Percentiles rank a stretch among this genome's conserved stretches.
Evolutionary conservation across 2,329 filamentous ascomycete genomes (phyloP).

Genomic region (Aspergillus japonicus): DNA sequence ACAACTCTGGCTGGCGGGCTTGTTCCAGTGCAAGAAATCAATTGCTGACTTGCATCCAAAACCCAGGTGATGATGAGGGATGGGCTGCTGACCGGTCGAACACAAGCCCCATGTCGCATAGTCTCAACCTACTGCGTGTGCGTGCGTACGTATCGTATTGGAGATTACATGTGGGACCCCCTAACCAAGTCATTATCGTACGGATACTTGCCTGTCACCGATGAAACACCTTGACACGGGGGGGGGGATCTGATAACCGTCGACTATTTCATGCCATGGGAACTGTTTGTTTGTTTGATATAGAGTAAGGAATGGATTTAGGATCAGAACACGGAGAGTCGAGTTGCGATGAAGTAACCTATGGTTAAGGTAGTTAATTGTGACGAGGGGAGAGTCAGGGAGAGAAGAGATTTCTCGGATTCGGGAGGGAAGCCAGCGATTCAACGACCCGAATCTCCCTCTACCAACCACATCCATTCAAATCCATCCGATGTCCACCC

Average conservation of each 20-base stretch:
- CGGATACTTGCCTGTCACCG: constrained; percentile 3
- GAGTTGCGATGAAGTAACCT: background rate
- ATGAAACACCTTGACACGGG: background rate
- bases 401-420: constrained; percentile 11
- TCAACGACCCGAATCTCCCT: constrained; percentile 12
- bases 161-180: constrained; percentile 6
- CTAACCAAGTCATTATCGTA: constrained; percentile 1
- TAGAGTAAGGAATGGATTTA: background rate
- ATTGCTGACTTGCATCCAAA: background rate
- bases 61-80: no score
- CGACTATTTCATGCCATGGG: no score
- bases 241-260: no score
- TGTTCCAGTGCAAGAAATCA: no score
- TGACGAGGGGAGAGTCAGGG: background rate
- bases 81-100: background rate
- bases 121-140: background rate
- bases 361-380: no score
- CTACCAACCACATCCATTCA: constrained; percentile 16
- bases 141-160: background rate
- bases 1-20: no score
- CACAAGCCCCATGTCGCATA: background rate
- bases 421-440: constrained; percentile 20
- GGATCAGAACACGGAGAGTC: background rate
- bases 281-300: background rate
- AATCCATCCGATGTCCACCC: constrained; percentile 17